Percentiles rank a stretch among this genome's conserved stretches.
phyloP scores from a whole-genome alignment of 352 stramenopile species.

The Phytopythium helicoides region DNA sequence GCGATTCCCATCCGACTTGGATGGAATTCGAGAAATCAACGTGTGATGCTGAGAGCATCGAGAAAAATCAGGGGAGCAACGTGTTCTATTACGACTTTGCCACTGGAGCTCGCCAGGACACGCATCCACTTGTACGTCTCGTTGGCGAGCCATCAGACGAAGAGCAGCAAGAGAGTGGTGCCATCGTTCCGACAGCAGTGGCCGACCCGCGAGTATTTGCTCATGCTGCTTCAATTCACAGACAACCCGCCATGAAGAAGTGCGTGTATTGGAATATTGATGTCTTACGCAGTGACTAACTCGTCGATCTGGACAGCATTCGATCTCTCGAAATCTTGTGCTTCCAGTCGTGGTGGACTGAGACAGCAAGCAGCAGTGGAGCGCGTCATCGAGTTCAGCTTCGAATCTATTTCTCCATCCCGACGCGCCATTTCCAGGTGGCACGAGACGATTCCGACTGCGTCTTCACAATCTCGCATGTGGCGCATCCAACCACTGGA shows the following conservation, averaged over 20 bases:
- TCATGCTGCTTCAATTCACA: conserved; percentile 41
- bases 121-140: conserved; percentile 35
- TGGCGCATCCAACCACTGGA: conserved; percentile 38
- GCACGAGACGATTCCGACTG: conserved; percentile 59
- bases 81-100: conserved; percentile 68
- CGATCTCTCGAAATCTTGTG: conserved; percentile 57
- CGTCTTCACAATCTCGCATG: conserved; percentile 78
- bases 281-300: not conserved
- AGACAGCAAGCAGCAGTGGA: conserved; percentile 32
- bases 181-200: conserved; percentile 13
- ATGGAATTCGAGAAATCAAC: conserved; percentile 48
- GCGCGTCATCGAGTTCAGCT: conserved; percentile 9
- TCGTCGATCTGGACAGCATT: conserved; percentile 21
- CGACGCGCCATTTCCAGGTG: conserved; percentile 63
- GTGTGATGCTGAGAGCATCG: not conserved
- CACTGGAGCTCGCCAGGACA: conserved; percentile 23
- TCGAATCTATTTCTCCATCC: conserved; percentile 66
- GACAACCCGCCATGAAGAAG: conserved; percentile 50
- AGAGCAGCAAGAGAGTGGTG: conserved; percentile 5
- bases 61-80: conserved; percentile 4
- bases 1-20: conserved; percentile 22
- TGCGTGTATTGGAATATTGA: conserved; percentile 18
- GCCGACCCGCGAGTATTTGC: conserved; percentile 49
- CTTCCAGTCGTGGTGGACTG: conserved; percentile 71
- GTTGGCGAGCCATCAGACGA: conserved; percentile 14